phyloP scores from a whole-genome alignment of 352 stramenopile species.

The Chrysophaeum taylorii region DNA sequence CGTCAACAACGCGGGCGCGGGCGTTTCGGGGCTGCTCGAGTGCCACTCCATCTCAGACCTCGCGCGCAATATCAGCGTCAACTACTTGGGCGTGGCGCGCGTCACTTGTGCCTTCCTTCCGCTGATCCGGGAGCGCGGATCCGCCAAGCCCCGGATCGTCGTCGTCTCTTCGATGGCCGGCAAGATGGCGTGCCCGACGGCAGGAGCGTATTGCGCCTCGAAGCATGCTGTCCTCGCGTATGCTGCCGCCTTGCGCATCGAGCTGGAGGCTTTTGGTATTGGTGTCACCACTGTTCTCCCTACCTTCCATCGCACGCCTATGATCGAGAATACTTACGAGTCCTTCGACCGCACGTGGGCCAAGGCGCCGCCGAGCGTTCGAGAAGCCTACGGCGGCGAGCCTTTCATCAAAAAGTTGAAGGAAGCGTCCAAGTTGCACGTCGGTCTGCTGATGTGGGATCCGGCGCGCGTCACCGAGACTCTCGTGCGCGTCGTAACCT shows the following conservation, averaged over 20 bases:
- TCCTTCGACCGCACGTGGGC: not conserved
- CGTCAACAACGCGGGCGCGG: conserved; percentile 38
- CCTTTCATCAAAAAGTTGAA: not conserved
- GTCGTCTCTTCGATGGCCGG: not conserved
- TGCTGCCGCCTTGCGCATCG: conserved; percentile 22
- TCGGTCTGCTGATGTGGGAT: not conserved
- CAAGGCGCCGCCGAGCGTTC: not conserved
- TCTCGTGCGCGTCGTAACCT: not conserved
- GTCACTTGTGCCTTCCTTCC: conserved; percentile 17
- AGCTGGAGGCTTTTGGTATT: conserved; percentile 29
- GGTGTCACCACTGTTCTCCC: conserved; percentile 33
- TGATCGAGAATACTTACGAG: conserved; percentile 11
- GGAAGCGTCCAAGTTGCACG: not conserved
- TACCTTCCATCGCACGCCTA: conserved; percentile 30
- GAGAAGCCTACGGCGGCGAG: not conserved
- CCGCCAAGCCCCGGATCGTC: not conserved
- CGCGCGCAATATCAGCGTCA: conserved; percentile 23
- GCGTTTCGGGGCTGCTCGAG: conserved; percentile 25
- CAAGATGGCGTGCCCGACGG: not conserved
- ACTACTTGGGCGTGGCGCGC: conserved; percentile 18
- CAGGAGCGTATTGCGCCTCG: conserved; percentile 23
- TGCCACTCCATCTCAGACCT: conserved; percentile 24
- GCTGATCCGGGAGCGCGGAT: too few species aligned
- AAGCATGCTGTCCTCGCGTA: conserved; percentile 33
- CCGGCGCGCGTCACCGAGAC: not conserved